Conservation (phyloP, 805 yeast genomes). For the Suhomyces pyralidae region DNA sequence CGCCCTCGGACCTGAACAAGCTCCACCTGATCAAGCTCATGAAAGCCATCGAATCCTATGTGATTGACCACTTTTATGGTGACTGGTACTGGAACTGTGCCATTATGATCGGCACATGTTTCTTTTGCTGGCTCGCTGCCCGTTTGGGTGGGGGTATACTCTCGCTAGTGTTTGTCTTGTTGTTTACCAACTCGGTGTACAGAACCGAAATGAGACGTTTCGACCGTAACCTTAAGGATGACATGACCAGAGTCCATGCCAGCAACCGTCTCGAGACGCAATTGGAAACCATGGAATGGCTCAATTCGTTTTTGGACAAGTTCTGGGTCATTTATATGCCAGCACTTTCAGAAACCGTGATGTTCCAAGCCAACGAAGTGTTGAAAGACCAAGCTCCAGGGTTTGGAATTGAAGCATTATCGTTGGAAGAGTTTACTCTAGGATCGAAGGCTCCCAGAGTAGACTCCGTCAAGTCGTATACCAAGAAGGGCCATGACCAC, state of each 20-base stretch:
- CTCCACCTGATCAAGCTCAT: slow-evolving; percentile 19
- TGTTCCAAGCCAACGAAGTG: slow-evolving; percentile 63
- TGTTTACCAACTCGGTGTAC: slow-evolving; percentile 64
- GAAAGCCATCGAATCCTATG: slow-evolving; percentile 51
- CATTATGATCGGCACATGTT: slow-evolving; percentile 63
- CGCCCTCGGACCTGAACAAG: slow-evolving; percentile 20
- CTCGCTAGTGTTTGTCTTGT: slow-evolving; percentile 55
- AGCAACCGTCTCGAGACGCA: slow-evolving; percentile 59
- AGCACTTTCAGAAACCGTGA: slow-evolving; percentile 71
- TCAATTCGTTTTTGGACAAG: slow-evolving; percentile 71
- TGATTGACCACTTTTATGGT: slow-evolving; percentile 64
- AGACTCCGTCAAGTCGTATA: slow-evolving; percentile 67
- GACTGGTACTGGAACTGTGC: slow-evolving; percentile 73
- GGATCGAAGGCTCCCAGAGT: slow-evolving; percentile 81
- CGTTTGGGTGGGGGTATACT: slow-evolving; percentile 62
- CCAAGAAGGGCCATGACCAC: slow-evolving; percentile 61
- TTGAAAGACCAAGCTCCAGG: slow-evolving; percentile 77
- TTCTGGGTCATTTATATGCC: slow-evolving; percentile 92
- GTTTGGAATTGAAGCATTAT: slow-evolving; percentile 70
- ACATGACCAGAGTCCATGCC: slow-evolving; percentile 64
- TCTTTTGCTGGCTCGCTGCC: slow-evolving; percentile 68
- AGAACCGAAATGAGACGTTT: slow-evolving; percentile 73
- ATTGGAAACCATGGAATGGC: slow-evolving; percentile 77
- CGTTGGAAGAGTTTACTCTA: slow-evolving; percentile 72
- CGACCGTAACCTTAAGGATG: slow-evolving; percentile 71